A percentile compares a stretch with the other conserved stretches of the same genome.
Evolutionary conservation across 23 red algal species (phyloP).

Genomic region (Gracilaria caudata): DNA sequence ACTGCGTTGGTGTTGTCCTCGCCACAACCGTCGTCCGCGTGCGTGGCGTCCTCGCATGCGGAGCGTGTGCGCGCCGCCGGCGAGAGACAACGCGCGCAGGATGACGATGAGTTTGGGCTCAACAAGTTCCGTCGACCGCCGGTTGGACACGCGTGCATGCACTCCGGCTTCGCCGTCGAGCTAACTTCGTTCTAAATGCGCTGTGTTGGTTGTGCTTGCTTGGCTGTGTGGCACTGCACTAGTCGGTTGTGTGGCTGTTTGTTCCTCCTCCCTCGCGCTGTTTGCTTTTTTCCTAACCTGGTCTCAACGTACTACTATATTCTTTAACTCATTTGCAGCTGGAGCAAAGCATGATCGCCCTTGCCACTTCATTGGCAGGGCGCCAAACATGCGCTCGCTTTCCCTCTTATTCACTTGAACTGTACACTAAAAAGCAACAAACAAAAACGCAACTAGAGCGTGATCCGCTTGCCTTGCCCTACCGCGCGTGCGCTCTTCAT

Average conservation of each 20-base stretch:
- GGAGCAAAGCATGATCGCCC: slow-evolving; percentile 3
- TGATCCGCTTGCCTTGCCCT: no score
- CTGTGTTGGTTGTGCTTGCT: not conserved
- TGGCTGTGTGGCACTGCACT: not conserved
- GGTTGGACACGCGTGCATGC: slow-evolving; percentile 35
- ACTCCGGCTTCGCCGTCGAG: slow-evolving; percentile 57
- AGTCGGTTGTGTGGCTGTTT: not conserved
- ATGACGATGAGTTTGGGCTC: slow-evolving; percentile 43
- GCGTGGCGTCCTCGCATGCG: not conserved
- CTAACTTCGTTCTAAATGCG: slow-evolving; percentile 36
- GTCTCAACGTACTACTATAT: not conserved
- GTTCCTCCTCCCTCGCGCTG: no score
- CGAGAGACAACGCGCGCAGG: not conserved
- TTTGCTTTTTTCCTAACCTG: not conserved
- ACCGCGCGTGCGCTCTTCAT: not conserved
- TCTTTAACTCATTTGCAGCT: not conserved
- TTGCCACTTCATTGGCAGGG: not conserved
- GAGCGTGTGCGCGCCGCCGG: not conserved
- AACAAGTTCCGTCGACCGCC: slow-evolving; percentile 29
- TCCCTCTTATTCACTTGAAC: not conserved
- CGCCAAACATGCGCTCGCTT: slow-evolving; percentile 2
- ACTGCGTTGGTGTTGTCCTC: slow-evolving; percentile 19
- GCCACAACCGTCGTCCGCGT: not conserved
- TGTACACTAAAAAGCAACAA: not conserved
- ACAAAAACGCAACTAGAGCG: not conserved